These are phyloP conservation scores for Candida pseudofarinosa DNA, from an alignment of 805 yeast species.

Conservation along the genomic window DNA sequence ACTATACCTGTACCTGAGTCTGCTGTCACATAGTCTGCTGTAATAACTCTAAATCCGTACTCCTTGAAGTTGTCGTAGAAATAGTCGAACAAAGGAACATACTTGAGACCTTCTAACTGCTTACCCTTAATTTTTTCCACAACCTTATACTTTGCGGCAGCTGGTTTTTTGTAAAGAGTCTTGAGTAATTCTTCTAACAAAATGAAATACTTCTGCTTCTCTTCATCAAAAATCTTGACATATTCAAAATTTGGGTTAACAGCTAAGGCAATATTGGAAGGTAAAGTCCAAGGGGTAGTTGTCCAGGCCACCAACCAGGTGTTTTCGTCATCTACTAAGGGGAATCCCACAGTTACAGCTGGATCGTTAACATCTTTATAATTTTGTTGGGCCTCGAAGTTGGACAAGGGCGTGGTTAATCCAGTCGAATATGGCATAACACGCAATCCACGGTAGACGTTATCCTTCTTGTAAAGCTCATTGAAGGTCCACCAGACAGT, in stretches of 20 bases:
- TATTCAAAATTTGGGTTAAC: slow-evolving; percentile 90
- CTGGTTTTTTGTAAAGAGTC: slow-evolving; percentile 91
- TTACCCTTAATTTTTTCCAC: slow-evolving; percentile 79
- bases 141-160: slow-evolving; percentile 78
- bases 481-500: slow-evolving; percentile 99
- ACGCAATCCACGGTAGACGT: slow-evolving; percentile 91
- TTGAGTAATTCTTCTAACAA: slow-evolving; percentile 78
- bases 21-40: slow-evolving; percentile 78
- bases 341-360: slow-evolving; percentile 89
- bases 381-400: slow-evolving; percentile 97
- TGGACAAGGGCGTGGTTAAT: slow-evolving; percentile 91
- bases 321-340: slow-evolving; percentile 71
- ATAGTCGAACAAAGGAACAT: slow-evolving; percentile 80
- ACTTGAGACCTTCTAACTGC: slow-evolving; percentile 73
- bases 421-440: slow-evolving; percentile 99
- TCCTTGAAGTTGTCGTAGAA: slow-evolving; percentile 73
- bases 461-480: slow-evolving; percentile 76
- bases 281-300: slow-evolving; percentile 99
- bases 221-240: slow-evolving; percentile 88
- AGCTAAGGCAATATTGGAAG: slow-evolving; percentile 87
- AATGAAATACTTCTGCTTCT: slow-evolving; percentile 73
- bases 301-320: slow-evolving; percentile 96
- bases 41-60: slow-evolving; percentile 76
- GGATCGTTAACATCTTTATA: slow-evolving; percentile 98
- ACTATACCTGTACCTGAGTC: slow-evolving; percentile 99